phyloP scores from a whole-genome alignment of 2,329 filamentous ascomycete species.

The Cladophialophora yegresii region DNA sequence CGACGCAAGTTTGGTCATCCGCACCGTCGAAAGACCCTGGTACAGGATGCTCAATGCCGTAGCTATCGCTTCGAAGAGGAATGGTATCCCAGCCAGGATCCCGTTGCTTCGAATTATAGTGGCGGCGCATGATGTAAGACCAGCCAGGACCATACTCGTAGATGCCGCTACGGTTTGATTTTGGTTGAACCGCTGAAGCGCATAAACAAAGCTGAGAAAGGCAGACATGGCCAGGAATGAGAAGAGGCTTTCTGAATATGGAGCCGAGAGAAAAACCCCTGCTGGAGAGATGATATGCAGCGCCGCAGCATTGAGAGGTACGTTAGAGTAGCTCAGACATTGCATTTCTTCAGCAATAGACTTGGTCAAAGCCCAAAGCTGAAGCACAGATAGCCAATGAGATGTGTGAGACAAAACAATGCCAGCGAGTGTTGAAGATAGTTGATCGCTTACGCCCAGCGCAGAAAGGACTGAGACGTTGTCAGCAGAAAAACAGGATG shows the following conservation, averaged over 20 bases:
- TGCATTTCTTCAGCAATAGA: conserved; percentile 35
- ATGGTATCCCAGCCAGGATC: conserved; percentile 74
- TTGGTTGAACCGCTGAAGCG: conserved; percentile 40
- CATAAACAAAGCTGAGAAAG: conserved; percentile 66
- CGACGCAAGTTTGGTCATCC: conserved; percentile 57
- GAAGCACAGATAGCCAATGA: conserved; percentile 73
- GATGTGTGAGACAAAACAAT: conserved; percentile 69
- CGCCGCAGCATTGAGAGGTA: conserved; percentile 68
- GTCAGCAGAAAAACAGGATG: not conserved
- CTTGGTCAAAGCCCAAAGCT: conserved; percentile 53
- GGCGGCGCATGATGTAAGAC: conserved; percentile 52
- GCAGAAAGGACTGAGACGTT: conserved; percentile 2
- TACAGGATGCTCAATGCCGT: conserved; percentile 48
- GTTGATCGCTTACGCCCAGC: not conserved
- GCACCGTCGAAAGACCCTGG: conserved; percentile 42
- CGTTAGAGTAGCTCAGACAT: conserved; percentile 40
- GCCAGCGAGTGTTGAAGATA: conserved; percentile 53
- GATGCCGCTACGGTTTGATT: conserved; percentile 47
- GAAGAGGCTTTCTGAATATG: conserved; percentile 80
- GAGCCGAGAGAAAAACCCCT: conserved; percentile 83
- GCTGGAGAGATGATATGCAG: conserved; percentile 85
- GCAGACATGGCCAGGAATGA: conserved; percentile 75
- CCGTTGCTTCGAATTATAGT: conserved; percentile 82
- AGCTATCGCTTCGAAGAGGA: conserved; percentile 63
- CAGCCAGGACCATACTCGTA: conserved; percentile 53